Conservation (phyloP, 2,329 filamentous ascomycete genomes). For the Dothistroma septosporum region DNA sequence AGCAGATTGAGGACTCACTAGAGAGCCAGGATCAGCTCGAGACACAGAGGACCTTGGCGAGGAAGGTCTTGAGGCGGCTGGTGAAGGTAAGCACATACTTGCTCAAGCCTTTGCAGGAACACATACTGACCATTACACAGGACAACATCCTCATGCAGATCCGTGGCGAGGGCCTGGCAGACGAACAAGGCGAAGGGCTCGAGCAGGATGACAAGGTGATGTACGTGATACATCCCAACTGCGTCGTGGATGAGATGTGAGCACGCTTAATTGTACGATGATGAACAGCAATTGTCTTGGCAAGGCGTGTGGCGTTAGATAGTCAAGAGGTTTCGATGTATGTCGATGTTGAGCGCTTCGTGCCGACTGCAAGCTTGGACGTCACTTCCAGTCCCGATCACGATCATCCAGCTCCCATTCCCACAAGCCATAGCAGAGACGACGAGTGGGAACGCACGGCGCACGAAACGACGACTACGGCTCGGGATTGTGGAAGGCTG, state of each 20-base stretch:
- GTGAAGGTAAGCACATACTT: slow-evolving; percentile 67
- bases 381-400: background rate
- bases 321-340: background rate
- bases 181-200: slow-evolving; percentile 47
- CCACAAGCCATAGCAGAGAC: background rate
- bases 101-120: background rate
- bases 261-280: background rate
- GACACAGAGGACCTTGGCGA: slow-evolving; percentile 65
- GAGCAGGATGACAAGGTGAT: slow-evolving; percentile 53
- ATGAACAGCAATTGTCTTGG: background rate
- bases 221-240: slow-evolving; percentile 93
- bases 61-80: slow-evolving; percentile 90
- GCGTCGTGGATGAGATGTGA: slow-evolving; percentile 63
- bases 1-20: slow-evolving; percentile 81
- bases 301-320: background rate
- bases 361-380: background rate
- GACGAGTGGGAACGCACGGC: background rate
- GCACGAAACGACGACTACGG: background rate
- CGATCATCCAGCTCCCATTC: no score
- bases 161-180: slow-evolving; percentile 58
- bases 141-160: slow-evolving; percentile 59
- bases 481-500: background rate
- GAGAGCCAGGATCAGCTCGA: slow-evolving; percentile 77
- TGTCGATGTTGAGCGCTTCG: background rate
- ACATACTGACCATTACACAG: slow-evolving; percentile 32